phyloP scores from a whole-genome alignment of 306 rosid species.

The Gastrolobium bilobum region DNA sequence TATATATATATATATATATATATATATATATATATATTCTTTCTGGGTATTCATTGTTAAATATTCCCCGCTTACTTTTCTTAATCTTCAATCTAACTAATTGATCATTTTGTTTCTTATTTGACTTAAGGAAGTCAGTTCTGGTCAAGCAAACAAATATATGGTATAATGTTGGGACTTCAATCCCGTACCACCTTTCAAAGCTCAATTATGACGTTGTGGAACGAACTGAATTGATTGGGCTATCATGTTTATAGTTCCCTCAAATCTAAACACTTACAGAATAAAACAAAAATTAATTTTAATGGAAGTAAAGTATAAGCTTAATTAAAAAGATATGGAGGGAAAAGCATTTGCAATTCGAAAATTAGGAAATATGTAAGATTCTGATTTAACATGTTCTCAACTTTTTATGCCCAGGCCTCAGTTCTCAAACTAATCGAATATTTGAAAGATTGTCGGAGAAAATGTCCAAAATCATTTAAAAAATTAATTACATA shows the following conservation, averaged over 20 bases:
- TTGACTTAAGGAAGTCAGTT: not conserved
- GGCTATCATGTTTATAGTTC: not conserved
- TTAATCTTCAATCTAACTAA: too few relatives aligned
- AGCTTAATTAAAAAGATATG: too few relatives aligned
- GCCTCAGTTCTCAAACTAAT: not conserved
- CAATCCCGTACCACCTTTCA: not conserved
- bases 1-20: too few relatives aligned
- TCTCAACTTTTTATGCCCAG: too few relatives aligned
- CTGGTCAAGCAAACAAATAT: not conserved
- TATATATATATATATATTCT: too few relatives aligned
- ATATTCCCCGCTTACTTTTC: too few relatives aligned
- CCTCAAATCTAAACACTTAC: not conserved
- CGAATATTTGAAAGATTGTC: not conserved
- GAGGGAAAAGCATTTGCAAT: too few relatives aligned
- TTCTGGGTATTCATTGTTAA: too few relatives aligned
- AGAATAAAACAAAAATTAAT: not conserved
- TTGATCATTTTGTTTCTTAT: not conserved
- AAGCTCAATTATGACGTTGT: not conserved
- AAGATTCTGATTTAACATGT: not conserved
- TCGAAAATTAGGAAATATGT: too few relatives aligned
- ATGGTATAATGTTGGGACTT: constrained; percentile 11
- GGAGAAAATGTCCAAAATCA: too few relatives aligned
- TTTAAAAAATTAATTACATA: too few relatives aligned
- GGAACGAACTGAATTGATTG: not conserved
- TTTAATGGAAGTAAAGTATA: too few relatives aligned